Conservation (phyloP, 1,284 basidiomycete species). For the Trichosporon sp. region DNA sequence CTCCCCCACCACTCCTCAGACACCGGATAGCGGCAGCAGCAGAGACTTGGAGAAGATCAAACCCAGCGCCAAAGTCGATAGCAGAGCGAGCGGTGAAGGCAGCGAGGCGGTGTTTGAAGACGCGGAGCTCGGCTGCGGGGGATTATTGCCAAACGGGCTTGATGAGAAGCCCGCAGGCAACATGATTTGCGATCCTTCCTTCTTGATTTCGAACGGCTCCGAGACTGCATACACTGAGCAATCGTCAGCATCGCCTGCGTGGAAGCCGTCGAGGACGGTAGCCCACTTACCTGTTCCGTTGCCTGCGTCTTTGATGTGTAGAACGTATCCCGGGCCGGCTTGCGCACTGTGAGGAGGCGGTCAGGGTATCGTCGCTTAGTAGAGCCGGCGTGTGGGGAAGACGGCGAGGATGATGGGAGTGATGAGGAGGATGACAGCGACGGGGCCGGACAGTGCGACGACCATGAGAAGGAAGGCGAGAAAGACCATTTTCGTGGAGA, state of each 20-base stretch:
- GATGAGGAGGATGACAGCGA: conserved; percentile 3
- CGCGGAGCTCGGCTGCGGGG: neutral
- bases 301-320: neutral
- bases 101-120: neutral
- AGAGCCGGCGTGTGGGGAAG: neutral
- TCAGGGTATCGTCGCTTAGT: neutral
- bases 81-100: neutral
- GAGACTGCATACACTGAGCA: conserved; percentile 10
- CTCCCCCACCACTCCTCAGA: neutral
- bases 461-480: conserved; percentile 1
- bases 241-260: neutral
- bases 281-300: neutral
- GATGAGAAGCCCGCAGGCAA: conserved; percentile 4
- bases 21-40: neutral
- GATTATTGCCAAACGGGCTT: neutral
- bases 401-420: neutral
- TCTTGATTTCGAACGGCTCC: conserved; percentile 15
- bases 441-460: neutral
- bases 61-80: neutral
- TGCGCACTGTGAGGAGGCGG: neutral
- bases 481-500: neutral
- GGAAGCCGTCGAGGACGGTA: neutral
- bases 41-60: neutral
- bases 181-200: conserved; percentile 5
- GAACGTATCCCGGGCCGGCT: neutral